Conservation (phyloP, 78 protist genomes). For the Planoprotostelium fungivorum region DNA sequence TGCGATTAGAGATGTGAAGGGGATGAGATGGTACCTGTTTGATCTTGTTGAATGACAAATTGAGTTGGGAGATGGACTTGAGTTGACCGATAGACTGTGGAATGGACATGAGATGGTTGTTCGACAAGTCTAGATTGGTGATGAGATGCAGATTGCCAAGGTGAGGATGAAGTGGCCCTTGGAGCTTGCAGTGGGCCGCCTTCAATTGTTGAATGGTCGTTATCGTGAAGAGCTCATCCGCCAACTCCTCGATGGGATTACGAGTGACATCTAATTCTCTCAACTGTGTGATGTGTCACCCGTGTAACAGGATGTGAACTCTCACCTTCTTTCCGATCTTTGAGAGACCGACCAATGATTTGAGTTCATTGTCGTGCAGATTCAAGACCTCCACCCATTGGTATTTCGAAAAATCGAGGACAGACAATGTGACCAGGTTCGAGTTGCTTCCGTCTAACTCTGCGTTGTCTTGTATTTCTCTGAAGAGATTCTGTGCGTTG, state of each 20-base stretch:
- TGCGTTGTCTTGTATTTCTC: neutral
- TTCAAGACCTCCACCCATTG: neutral
- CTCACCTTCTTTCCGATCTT: neutral
- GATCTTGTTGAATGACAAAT: constrained; percentile 40
- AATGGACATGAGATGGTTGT: constrained; percentile 17
- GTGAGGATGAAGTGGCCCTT: neutral
- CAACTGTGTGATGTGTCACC: neutral
- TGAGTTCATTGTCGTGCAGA: neutral
- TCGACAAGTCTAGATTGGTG: constrained; percentile 22
- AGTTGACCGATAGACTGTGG: constrained; percentile 29
- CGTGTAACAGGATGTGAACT: neutral
- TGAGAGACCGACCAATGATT: neutral
- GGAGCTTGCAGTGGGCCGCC: neutral
- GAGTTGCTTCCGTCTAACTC: neutral
- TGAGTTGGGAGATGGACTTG: constrained; percentile 12
- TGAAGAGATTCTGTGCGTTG: no score
- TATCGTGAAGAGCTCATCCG: neutral
- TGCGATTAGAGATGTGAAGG: neutral
- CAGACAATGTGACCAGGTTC: neutral
- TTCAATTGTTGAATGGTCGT: neutral
- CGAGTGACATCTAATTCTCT: neutral
- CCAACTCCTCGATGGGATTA: neutral
- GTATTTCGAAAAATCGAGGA: neutral
- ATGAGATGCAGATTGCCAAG: neutral
- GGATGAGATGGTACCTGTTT: neutral